Conservation (phyloP, 148 eudicot species). For the Chenopodium quinoa region DNA sequence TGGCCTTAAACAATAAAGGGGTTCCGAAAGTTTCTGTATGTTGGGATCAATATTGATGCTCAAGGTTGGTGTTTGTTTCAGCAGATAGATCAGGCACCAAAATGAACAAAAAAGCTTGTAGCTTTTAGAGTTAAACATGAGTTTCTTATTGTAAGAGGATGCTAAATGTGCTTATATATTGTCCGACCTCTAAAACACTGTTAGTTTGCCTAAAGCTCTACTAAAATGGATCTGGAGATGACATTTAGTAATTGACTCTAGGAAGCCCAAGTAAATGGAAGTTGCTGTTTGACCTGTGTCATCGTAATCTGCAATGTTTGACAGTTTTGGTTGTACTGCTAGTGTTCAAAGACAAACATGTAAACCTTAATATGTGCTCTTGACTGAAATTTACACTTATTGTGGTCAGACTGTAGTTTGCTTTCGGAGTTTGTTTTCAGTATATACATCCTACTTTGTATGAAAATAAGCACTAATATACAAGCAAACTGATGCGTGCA, state of each 20-base stretch:
- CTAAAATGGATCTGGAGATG: neutral
- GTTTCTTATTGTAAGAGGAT: too few species aligned
- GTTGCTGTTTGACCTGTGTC: neutral
- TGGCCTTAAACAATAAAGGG: neutral
- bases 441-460: too few species aligned
- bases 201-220: neutral
- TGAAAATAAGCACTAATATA: too few species aligned
- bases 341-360: too few species aligned
- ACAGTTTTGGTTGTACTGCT: too few species aligned
- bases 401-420: too few species aligned
- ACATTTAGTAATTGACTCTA: neutral
- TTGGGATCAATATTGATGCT: neutral
- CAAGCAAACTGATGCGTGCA: too few species aligned
- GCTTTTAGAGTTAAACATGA: too few species aligned
- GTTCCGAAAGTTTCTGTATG: neutral
- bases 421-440: too few species aligned
- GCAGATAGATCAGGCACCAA: neutral
- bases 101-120: neutral
- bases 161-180: too few species aligned
- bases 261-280: neutral
- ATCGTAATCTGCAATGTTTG: neutral
- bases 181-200: neutral
- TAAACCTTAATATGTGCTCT: too few species aligned
- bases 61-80: neutral
- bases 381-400: too few species aligned